A percentile compares a stretch with the other conserved stretches of the same genome.
phyloP scores from a whole-genome alignment of 768 basidiomycete species.

The Tylopilus subfusipes region DNA sequence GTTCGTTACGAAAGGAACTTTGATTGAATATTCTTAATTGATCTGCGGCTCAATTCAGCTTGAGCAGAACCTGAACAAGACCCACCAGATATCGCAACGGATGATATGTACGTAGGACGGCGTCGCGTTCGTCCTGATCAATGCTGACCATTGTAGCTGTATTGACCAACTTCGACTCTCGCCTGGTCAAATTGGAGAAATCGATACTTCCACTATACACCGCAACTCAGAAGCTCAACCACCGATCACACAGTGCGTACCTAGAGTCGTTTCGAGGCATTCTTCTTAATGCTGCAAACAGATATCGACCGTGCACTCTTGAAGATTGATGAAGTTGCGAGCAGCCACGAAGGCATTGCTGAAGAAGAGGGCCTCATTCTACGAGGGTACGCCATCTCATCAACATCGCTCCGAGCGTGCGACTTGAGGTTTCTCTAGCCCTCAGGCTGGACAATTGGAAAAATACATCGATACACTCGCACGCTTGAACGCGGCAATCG shows the following conservation, averaged over 20 bases:
- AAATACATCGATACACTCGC: conserved; percentile 70
- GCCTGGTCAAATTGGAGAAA: conserved; percentile 80
- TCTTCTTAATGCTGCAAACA: conserved; percentile 26
- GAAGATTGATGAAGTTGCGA: conserved; percentile 78
- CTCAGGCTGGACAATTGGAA: conserved; percentile 63
- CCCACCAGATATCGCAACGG: conserved; percentile 75
- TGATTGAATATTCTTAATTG: not conserved
- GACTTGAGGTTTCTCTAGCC: conserved; percentile 39
- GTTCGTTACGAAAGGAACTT: not conserved
- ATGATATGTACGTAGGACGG: conserved; percentile 68
- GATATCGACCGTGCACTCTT: conserved; percentile 77
- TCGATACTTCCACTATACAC: conserved; percentile 81
- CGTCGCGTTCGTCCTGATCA: not conserved
- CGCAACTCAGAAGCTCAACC: conserved; percentile 71
- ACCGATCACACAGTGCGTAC: conserved; percentile 64
- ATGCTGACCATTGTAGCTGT: conserved; percentile 54
- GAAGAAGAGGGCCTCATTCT: conserved; percentile 77
- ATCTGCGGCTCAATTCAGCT: conserved; percentile 42
- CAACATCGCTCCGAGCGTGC: not conserved
- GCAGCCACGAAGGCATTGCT: conserved; percentile 69
- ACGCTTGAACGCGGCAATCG: conserved; percentile 73
- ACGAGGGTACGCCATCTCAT: conserved; percentile 50
- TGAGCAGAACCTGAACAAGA: conserved; percentile 86
- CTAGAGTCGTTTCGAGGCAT: not conserved
- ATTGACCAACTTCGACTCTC: conserved; percentile 78